Evolutionary conservation across 495 filamentous ascomycete species (phyloP).

Genomic region (Aspergillus ostianus): DNA sequence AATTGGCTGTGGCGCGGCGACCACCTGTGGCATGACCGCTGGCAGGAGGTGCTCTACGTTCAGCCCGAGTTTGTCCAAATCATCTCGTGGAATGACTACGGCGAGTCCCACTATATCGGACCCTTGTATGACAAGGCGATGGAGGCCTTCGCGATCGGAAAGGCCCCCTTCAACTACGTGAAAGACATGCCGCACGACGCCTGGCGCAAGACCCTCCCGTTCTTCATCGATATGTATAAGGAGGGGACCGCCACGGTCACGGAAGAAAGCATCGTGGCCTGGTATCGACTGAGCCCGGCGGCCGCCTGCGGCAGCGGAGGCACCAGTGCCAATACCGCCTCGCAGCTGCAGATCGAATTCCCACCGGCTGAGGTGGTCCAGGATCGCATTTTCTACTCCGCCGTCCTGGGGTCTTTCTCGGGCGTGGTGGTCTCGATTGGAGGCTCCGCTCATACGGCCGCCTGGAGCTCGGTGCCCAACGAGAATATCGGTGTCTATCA

Average conservation of each 20-base stretch:
- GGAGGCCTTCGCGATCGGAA: conserved; percentile 39
- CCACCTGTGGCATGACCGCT: conserved; percentile 67
- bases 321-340: conserved; percentile 34
- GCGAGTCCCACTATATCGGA: conserved; percentile 68
- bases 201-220: conserved; percentile 54
- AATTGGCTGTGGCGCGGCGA: conserved; percentile 70
- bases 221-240: conserved; percentile 61
- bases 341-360: conserved; percentile 20
- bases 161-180: conserved; percentile 48
- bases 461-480: conserved; percentile 27
- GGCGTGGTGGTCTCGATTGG: conserved; percentile 51
- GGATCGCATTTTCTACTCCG: conserved; percentile 35
- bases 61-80: conserved; percentile 57
- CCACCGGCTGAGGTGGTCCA: conserved; percentile 16
- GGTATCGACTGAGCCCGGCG: conserved; percentile 54
- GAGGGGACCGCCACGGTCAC: conserved; percentile 38
- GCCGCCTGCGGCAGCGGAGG: conserved; percentile 26
- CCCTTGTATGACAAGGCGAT: conserved; percentile 37
- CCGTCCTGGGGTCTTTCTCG: conserved; percentile 17
- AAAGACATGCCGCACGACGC: conserved; percentile 47
- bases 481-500: conserved; percentile 48
- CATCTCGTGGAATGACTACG: conserved; percentile 65
- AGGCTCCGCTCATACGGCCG: conserved; percentile 24
- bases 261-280: conserved; percentile 52
- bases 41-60: conserved; percentile 61